Evolutionary conservation across 208 protist species (phyloP), one percentile per base, ranked within the genome.

Genomic region (Crithidia thermophila): DNA sequence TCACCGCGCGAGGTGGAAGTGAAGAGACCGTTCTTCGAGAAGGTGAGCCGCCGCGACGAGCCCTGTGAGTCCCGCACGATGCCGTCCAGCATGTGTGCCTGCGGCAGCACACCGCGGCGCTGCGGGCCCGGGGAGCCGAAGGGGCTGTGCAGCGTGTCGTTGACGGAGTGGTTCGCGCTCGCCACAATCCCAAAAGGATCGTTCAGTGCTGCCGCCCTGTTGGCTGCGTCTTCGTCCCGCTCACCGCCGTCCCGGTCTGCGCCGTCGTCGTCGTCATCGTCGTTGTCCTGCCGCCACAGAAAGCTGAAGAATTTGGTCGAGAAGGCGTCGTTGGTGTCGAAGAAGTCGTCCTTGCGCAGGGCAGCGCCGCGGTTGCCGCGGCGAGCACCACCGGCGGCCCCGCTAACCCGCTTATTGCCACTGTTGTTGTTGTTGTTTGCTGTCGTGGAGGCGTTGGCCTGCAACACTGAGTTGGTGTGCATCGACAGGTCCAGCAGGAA

Each of bases 241-340:
- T 39, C 52, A 1, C 40, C 39, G 20, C 50, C 68, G 10, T 36
- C 47, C 5, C 9, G 20, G 30, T 37, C 34, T 11, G 27, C 20
- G n/a, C 31, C 68, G 42, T 66, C 21, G 4, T n/a, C 6, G 13
- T 55, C 30, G 16, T 62, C 60, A n/a, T 74, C 59, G 8, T 42
- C 45, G 28, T 73, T 58, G 50, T 53, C 20, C 5, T n/a, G 42
- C 11, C 20, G 7, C 68, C 68, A 75, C 8, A 91, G 61, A 55
- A 88, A 91, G 13, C 75, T 63, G 33, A 91, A 91, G 55, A 91
- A 69, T 47, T 80, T 77, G 6, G 73, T 71, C 9, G 85, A 79
- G 60, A 91, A 88, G 16, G 87, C 59, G 40, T 88, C 76, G 63
- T 72, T 68, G 13, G 81, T 70, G 55, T 79, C 80, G 57, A 87